Evolutionary conservation across 2,329 filamentous ascomycete species (phyloP).

Genomic region (Fusarium luffae): DNA sequence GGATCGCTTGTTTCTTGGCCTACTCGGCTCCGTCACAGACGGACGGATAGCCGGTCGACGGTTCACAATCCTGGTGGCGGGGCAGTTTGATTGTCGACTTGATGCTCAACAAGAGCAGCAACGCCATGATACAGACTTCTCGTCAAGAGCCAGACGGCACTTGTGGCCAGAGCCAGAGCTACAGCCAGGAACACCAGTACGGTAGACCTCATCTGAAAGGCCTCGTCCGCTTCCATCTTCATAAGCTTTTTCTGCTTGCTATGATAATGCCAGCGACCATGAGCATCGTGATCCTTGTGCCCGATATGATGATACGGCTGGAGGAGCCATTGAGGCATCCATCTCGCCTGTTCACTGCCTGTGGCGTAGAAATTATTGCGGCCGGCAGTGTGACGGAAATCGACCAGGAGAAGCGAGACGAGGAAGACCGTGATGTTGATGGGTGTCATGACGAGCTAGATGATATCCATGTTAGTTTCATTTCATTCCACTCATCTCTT

Average conservation of each 20-base stretch:
- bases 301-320: conserved; percentile 53
- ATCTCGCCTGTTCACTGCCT: conserved; percentile 46
- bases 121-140: conserved; percentile 31
- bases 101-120: conserved; percentile 17
- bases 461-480: conserved; percentile 15
- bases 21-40: conserved; percentile 1
- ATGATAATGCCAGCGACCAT: conserved; percentile 60
- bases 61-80: conserved; percentile 12
- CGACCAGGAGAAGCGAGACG: conserved; percentile 71
- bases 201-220: conserved; percentile 67
- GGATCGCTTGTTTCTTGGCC: not conserved
- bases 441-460: conserved; percentile 65
- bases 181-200: conserved; percentile 64
- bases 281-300: conserved; percentile 35
- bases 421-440: conserved; percentile 73
- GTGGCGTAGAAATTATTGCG: conserved; percentile 55
- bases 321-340: conserved; percentile 45
- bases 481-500: not conserved
- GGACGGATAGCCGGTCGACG: not conserved
- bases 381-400: conserved; percentile 65
- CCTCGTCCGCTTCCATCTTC: conserved; percentile 70
- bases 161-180: conserved; percentile 18
- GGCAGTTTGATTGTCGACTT: conserved; percentile 12
- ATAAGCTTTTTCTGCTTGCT: conserved; percentile 70
- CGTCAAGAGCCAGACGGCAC: conserved; percentile 27